Evolutionary conservation across 306 rosid genomes (phyloP).

Genomic region (Heteromeles arbutifolia): DNA sequence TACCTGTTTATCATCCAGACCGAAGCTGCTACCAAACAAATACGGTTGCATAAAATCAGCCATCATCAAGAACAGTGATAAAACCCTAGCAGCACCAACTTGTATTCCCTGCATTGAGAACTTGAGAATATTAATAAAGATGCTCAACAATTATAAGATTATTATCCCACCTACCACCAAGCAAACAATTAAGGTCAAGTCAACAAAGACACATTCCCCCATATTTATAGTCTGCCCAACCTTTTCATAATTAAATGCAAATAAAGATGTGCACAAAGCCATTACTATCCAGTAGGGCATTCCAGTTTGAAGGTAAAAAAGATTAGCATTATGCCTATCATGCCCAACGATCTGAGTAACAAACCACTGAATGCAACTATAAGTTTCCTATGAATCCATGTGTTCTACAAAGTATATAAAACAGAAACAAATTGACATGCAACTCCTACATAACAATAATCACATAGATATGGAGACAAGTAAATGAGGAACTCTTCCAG

Average conservation of each 20-base stretch:
- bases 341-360: not conserved
- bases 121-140: conserved; percentile 11
- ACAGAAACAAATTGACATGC: not conserved
- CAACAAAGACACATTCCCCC: not conserved
- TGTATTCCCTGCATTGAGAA: conserved; percentile 63
- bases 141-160: not conserved
- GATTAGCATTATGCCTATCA: not conserved
- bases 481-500: not conserved
- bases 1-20: conserved; percentile 75
- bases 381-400: not conserved
- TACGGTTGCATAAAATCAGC: conserved; percentile 56
- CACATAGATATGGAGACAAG: not conserved
- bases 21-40: conserved; percentile 53
- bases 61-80: conserved; percentile 54
- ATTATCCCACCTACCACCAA: not conserved
- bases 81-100: conserved; percentile 68
- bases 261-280: not conserved
- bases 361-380: not conserved
- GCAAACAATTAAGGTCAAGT: not conserved
- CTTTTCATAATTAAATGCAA: not conserved
- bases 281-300: not conserved
- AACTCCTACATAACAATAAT: not conserved
- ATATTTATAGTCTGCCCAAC: not conserved
- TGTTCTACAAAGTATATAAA: not conserved
- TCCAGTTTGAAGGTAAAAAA: not conserved